Base-by-base conservation (phyloP, 2,329 filamentous ascomycete species). In the Sporothrix inflata region DNA sequence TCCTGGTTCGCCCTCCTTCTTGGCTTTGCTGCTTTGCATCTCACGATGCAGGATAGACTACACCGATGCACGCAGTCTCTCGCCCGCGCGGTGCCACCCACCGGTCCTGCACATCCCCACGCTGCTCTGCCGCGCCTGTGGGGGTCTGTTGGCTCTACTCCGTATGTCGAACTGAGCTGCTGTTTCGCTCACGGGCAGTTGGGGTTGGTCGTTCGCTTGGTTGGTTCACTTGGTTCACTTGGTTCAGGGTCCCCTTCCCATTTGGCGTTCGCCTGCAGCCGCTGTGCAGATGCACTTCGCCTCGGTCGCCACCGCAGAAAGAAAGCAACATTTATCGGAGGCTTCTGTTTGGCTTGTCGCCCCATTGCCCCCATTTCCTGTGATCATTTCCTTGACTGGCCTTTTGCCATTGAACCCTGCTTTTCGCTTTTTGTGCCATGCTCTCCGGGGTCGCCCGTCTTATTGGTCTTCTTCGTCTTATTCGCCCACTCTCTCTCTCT, bases 301-400 rank as follows among this genome's bases (percentile, higher is more conserved):
- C 24, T 7, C 9, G 27, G n/a, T 53, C 27, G 42, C 65, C 42
- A 51, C 42, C 30, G 30, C 34, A 14, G n/a, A 27, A 8, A 21
- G 12, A 21, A 11, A 19, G 30, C 45, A 68, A 9, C 38, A 16
- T 45, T 8, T 45, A 55, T 69, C 66, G 30, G 30, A 55, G 47
- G 34, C 47, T 19, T 55, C 19, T 57, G 66, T 42, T 21, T 55
- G 49, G 66, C 30, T 27, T 30, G 45, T n/a, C 45, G 45, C 45
- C 16, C 7, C 45, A n/a, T 47, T 47, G 45, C 19, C 49, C 42
- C 47, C n/a, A 14, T 42, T 57, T 42, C n/a, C 42, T 40, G 65
- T 30, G 11, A 40, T 55, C 45, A 68, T 55, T 68, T 55, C 47
- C 66, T 24, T 68, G 66, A 68, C 66, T 53, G 47, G 47, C 19